Percentiles rank a stretch among this genome's conserved stretches.
These are phyloP conservation scores for Myriosclerotinia scirpicola DNA, from an alignment of 2,329 filamentous ascomycete species.

Conservation along the genomic window DNA sequence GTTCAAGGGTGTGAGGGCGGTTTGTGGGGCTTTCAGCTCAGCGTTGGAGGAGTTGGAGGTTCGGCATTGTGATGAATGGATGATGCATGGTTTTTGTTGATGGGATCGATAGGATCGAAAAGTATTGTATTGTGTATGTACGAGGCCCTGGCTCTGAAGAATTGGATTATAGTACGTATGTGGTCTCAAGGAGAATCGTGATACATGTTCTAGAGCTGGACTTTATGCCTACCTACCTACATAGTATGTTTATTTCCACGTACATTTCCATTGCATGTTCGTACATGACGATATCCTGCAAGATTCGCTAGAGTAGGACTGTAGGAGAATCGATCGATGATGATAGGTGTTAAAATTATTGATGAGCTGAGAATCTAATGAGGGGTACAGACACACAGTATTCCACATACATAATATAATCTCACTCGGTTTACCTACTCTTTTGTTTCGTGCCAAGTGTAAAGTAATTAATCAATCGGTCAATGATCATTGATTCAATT, in stretches of 20 bases:
- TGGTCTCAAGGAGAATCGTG: not conserved
- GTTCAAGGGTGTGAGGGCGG: not conserved
- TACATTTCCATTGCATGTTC: not conserved
- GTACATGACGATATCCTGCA: not conserved
- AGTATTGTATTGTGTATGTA: no score
- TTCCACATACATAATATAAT: not conserved
- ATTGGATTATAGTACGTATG: not conserved
- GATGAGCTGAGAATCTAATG: not conserved
- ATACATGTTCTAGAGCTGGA: not conserved
- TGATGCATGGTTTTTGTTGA: no score
- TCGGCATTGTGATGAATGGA: no score
- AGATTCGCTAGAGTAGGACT: no score
- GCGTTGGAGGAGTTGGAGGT: no score
- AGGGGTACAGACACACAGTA: constrained; percentile 1
- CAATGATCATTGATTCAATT: not conserved
- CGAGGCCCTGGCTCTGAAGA: no score
- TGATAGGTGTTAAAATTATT: not conserved
- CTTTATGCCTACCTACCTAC: not conserved
- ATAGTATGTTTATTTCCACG: not conserved
- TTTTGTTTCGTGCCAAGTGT: not conserved
- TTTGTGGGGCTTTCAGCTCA: no score
- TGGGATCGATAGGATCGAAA: no score
- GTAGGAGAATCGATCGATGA: not conserved
- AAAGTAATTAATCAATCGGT: not conserved
- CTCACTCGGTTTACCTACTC: not conserved